Evolutionary conservation across 345 rosid species (phyloP).

Genomic region (Lumnitzera littorea): DNA sequence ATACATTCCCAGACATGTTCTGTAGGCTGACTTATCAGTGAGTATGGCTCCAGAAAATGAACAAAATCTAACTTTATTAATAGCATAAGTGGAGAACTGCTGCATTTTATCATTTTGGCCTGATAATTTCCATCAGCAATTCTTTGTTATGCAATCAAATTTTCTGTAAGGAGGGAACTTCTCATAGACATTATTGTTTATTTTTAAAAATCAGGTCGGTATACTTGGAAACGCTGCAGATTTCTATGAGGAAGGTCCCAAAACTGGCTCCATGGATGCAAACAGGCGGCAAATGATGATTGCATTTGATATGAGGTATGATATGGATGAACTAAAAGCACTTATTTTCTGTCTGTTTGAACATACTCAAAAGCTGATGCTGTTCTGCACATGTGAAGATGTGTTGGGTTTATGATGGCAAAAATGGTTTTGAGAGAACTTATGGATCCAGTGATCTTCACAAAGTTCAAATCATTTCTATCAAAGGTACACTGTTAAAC

Average conservation of each 20-base stretch:
- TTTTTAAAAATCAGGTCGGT: conserved; percentile 49
- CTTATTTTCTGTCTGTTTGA: conserved; percentile 2
- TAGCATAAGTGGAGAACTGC: too few relatives aligned
- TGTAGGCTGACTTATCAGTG: too few relatives aligned
- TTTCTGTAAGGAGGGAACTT: not conserved
- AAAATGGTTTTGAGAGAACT: conserved; percentile 92
- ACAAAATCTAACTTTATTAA: too few relatives aligned
- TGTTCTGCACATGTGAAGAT: conserved; percentile 35
- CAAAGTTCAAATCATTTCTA: conserved; percentile 70
- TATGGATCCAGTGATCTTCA: conserved; percentile 74
- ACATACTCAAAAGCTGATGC: conserved; percentile 13
- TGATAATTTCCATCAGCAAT: too few relatives aligned
- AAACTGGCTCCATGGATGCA: conserved; percentile 32
- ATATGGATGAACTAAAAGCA: conserved; percentile 3
- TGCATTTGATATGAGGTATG: conserved; percentile 93
- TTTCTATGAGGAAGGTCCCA: conserved; percentile 57
- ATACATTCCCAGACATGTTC: too few relatives aligned
- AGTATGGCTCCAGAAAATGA: too few relatives aligned
- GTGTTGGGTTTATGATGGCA: conserved; percentile 98
- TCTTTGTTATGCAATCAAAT: too few relatives aligned
- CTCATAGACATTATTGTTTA: not conserved
- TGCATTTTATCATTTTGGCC: too few relatives aligned
- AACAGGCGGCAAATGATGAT: conserved; percentile 93
- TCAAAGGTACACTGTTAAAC: conserved; percentile 43
- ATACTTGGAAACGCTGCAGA: conserved; percentile 94